Conservation (phyloP, 331 rosid genomes). For the Quercus phellos region DNA sequence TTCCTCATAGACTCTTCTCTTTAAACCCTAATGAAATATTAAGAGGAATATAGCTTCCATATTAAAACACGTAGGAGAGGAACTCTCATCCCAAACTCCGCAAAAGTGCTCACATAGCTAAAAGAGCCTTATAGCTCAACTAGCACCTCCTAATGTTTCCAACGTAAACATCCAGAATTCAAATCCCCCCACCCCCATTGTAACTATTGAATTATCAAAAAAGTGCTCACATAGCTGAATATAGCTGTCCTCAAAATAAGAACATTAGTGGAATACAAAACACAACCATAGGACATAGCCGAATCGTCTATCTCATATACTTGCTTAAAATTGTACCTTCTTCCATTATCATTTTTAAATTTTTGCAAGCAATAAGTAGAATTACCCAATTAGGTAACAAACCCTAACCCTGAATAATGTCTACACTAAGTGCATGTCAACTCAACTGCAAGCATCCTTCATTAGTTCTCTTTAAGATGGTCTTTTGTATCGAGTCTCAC, state of each 20-base stretch:
- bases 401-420: not conserved
- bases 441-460: too few species aligned
- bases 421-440: not conserved
- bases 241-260: not conserved
- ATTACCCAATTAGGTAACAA: not conserved
- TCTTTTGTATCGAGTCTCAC: too few species aligned
- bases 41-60: not conserved
- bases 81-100: not conserved
- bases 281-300: not conserved
- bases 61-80: not conserved
- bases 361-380: not conserved
- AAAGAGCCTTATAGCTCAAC: too few species aligned
- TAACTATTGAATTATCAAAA: not conserved
- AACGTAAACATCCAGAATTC: too few species aligned
- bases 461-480: too few species aligned
- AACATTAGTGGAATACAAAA: not conserved
- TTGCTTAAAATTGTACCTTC: not conserved
- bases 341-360: not conserved
- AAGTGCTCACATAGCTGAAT: not conserved
- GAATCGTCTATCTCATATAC: not conserved
- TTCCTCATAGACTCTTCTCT: not conserved
- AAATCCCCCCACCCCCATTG: too few species aligned
- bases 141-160: too few species aligned
- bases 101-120: not conserved
- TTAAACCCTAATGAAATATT: not conserved